Conservation (phyloP, 768 basidiomycete species). For the Podaxis pistillaris region DNA sequence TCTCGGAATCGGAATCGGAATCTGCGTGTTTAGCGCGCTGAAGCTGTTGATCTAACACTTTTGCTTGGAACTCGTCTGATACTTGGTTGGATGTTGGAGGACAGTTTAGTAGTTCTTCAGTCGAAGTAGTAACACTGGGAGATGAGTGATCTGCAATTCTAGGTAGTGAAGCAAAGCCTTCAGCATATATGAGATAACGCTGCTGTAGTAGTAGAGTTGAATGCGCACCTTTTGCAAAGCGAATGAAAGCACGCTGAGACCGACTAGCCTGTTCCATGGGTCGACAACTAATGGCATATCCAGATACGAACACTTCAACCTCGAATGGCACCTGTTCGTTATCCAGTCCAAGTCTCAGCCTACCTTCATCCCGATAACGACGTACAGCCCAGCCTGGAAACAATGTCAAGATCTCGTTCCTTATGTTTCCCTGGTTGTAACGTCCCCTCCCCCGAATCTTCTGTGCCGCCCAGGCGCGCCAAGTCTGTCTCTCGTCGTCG, state of each 20-base stretch:
- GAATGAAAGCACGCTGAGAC: constrained; percentile 74
- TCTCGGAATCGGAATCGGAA: constrained; percentile 22
- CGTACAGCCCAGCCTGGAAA: constrained; percentile 85
- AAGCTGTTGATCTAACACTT: constrained; percentile 53
- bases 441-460: background rate
- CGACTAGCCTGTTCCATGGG: constrained; percentile 62
- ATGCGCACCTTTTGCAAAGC: constrained; percentile 68
- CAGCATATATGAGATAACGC: background rate
- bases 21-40: constrained; percentile 27
- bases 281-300: constrained; percentile 65
- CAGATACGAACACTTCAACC: constrained; percentile 73
- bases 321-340: constrained; percentile 49
- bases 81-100: constrained; percentile 29
- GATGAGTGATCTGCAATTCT: constrained; percentile 38
- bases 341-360: background rate
- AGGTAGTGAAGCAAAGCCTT: constrained; percentile 75
- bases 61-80: constrained; percentile 48
- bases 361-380: constrained; percentile 32
- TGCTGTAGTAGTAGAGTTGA: background rate
- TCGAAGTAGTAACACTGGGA: constrained; percentile 20
- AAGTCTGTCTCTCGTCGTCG: constrained; percentile 14
- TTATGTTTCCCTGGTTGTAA: background rate
- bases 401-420: constrained; percentile 49
- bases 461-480: constrained; percentile 14
- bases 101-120: constrained; percentile 27